Evolutionary conservation across 345 rosid species (phyloP), one percentile per base, ranked within the genome.

Genomic region (Lepidium africanum): DNA sequence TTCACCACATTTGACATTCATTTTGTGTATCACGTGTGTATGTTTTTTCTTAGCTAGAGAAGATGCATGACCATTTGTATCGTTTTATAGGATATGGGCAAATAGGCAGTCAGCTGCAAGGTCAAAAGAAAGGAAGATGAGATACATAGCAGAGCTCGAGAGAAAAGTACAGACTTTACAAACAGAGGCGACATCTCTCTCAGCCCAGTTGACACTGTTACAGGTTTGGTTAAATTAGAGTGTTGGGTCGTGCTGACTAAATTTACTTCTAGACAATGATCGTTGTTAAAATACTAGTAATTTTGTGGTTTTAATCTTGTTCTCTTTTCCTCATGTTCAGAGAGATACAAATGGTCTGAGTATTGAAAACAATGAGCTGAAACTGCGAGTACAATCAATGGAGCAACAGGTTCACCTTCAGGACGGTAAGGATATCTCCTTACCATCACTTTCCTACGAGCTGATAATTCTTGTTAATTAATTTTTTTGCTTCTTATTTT

Each of bases 81-180:
- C 7, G 36, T 73, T 49, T 58, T 9, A 63, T 75, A 94, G 99
- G 88, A 87, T 94, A 46, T 89, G 96, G 97, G 99, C 97, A 4
- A 92, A 92, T 59, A 84, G 98, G 78, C 98, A 92, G 74, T 92
- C 97, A 60, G 98, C 97, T 54, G 98, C 98, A 2, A 82, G 97
- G 80, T 92, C 97, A 38, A 92, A 92, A 86, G 97, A 92, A 79
- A 85, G 98, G 79, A 92, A 92, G 81, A 88, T 88, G 91, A 85
- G 96, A 45, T 90, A 90, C 77, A 92, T 90, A 58, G 87, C 91
- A 21, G 98, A 92, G 78, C 95, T 92, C 42, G 98, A 92, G 71
- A 72, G 91, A 73, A 92, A 92, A 81, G 85, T 92, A 36, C 93
- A 90, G 75, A 87, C 89, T 38, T 75, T 92, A 66, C 97, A 92